phyloP scores from a whole-genome alignment of 140 eudicot genomes.

The Stevia rebaudiana region DNA sequence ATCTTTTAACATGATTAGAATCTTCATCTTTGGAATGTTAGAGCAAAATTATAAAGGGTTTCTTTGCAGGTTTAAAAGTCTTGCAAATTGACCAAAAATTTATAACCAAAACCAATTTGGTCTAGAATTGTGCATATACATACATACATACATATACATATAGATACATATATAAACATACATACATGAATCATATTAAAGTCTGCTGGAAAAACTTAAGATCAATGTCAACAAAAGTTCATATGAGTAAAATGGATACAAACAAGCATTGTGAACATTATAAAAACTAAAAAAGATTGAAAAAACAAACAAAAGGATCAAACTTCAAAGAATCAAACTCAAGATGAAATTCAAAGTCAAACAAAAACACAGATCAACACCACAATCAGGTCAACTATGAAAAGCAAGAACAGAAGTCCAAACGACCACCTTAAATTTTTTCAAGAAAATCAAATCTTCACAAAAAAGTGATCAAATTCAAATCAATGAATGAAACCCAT shows the following conservation, averaged over 20 bases:
- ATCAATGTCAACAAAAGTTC: constrained; percentile 13
- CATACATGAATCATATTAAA: background rate
- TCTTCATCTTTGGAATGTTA: constrained; percentile 24
- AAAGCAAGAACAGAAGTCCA: background rate
- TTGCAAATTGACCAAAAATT: constrained; percentile 15
- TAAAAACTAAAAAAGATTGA: background rate
- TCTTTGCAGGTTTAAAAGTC: constrained; percentile 29
- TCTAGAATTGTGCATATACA: constrained; percentile 8
- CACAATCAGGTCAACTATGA: background rate
- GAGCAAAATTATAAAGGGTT: constrained; percentile 20
- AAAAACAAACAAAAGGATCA: constrained; percentile 21
- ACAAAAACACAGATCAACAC: constrained; percentile 13
- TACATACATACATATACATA: background rate
- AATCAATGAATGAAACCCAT: constrained; percentile 15
- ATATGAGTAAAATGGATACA: too few relatives aligned
- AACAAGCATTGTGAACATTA: too few relatives aligned
- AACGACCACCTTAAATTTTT: background rate
- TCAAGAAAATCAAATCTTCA: background rate
- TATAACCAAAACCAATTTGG: background rate
- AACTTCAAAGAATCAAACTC: constrained; percentile 16
- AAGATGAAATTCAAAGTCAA: background rate
- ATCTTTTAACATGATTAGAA: constrained; percentile 15
- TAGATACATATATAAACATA: background rate
- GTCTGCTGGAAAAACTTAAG: background rate
- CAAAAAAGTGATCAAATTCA: background rate